phyloP scores from a whole-genome alignment of 306 rosid genomes.

The Prosopis cineraria region DNA sequence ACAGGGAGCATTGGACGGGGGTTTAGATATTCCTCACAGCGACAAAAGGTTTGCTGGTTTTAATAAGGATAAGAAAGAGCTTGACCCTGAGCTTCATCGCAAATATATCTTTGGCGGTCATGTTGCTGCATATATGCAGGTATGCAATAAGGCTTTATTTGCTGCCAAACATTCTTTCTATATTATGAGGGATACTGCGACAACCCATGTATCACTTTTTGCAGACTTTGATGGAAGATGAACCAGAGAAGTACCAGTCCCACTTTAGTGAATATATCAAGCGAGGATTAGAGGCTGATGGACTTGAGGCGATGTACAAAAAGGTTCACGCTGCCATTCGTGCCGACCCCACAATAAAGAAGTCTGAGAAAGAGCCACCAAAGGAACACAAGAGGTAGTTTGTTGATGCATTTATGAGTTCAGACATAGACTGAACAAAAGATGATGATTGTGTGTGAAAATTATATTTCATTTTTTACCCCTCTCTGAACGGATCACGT shows the following conservation, averaged over 20 bases:
- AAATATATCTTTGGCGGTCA: constrained; percentile 78
- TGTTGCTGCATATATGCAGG: constrained; percentile 71
- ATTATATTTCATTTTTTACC: no score
- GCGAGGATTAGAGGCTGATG: constrained; percentile 59
- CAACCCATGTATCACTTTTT: neutral
- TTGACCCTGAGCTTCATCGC: constrained; percentile 77
- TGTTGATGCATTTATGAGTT: neutral
- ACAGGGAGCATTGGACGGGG: constrained; percentile 93
- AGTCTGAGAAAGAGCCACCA: constrained; percentile 60
- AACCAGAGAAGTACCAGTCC: constrained; percentile 74
- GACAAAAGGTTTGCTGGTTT: constrained; percentile 89
- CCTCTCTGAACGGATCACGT: no score
- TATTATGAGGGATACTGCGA: neutral
- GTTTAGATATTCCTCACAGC: constrained; percentile 87
- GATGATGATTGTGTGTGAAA: no score
- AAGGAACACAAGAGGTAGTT: constrained; percentile 67
- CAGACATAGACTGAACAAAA: no score
- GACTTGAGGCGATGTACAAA: constrained; percentile 66
- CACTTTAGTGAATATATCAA: constrained; percentile 74
- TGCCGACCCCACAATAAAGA: constrained; percentile 53
- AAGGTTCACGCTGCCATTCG: constrained; percentile 86
- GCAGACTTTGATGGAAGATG: constrained; percentile 71
- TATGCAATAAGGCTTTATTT: neutral
- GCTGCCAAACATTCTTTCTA: neutral
- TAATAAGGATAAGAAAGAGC: constrained; percentile 62